These are phyloP conservation scores for Dactylorhiza incarnata DNA, from an alignment of 106 monocot species.

Conservation along the genomic window DNA sequence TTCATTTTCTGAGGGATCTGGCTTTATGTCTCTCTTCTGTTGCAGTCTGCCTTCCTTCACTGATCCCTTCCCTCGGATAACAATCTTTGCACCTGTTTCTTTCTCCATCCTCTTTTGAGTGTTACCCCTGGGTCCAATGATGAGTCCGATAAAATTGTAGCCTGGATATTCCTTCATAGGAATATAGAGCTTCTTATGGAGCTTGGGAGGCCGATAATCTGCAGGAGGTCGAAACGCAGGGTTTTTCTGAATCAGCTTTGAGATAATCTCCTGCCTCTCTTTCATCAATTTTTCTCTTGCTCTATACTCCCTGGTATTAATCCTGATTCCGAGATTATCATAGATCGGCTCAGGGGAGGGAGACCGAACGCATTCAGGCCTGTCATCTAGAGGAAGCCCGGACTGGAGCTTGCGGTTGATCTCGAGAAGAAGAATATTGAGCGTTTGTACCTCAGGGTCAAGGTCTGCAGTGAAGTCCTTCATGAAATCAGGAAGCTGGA, in stretches of 20 bases:
- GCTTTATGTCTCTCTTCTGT: constrained; percentile 86
- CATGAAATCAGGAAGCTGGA: constrained; percentile 93
- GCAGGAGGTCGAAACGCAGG: constrained; percentile 92
- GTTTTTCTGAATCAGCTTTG: constrained; percentile 70
- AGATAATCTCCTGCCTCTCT: constrained; percentile 87
- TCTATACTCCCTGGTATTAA: constrained; percentile 87
- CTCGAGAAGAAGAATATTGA: constrained; percentile 66
- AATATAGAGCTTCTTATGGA: constrained; percentile 92
- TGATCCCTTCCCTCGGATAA: constrained; percentile 87
- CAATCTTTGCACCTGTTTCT: constrained; percentile 96
- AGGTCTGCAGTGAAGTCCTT: constrained; percentile 84
- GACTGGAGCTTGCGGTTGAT: constrained; percentile 74
- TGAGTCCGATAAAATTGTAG: constrained; percentile 93
- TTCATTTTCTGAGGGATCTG: constrained; percentile 82
- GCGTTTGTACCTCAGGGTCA: constrained; percentile 86
- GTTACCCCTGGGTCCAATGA: constrained; percentile 93
- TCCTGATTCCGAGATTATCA: constrained; percentile 88
- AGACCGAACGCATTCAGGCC: constrained; percentile 75
- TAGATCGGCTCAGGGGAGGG: constrained; percentile 94
- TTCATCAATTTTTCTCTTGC: constrained; percentile 70
- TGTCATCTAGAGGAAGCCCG: constrained; percentile 61
- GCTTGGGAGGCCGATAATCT: constrained; percentile 91
- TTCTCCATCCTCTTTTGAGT: constrained; percentile 99
- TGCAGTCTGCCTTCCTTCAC: constrained; percentile 85
- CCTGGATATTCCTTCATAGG: constrained; percentile 97